Evolutionary conservation across 73 alveolate species (phyloP).

Genomic region (Urostyla sp.): DNA sequence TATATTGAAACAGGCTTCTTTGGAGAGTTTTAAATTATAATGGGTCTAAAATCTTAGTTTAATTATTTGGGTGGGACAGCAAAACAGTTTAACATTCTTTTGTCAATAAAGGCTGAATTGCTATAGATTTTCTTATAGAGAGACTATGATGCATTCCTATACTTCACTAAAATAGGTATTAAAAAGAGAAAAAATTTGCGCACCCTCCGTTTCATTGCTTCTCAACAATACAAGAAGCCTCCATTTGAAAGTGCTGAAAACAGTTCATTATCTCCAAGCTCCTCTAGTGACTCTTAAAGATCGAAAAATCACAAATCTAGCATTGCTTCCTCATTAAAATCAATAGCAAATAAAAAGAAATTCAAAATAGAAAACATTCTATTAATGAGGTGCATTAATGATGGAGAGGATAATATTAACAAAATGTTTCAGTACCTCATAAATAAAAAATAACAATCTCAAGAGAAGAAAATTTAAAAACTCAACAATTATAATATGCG

Average conservation of each 20-base stretch:
- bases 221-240: too few species aligned
- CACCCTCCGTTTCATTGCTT: not conserved
- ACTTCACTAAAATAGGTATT: slow-evolving; percentile 33
- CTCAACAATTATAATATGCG: slow-evolving; percentile 5
- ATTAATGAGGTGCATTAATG: not conserved
- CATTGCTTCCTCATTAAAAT: not conserved
- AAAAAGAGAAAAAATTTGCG: slow-evolving; percentile 30
- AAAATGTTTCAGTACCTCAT: not conserved
- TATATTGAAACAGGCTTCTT: not conserved
- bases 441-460: not conserved
- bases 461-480: slow-evolving; percentile 23
- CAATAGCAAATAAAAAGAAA: not conserved
- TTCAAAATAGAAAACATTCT: not conserved
- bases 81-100: not conserved
- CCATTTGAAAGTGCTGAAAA: not conserved
- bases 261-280: slow-evolving; percentile 9
- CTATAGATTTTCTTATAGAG: not conserved
- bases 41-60: slow-evolving; percentile 33
- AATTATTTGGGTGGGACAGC: slow-evolving; percentile 1
- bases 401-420: not conserved
- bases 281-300: not conserved
- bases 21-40: slow-evolving; percentile 35
- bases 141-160: slow-evolving; percentile 41
- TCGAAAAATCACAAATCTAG: not conserved
- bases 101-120: not conserved